Percentiles rank a stretch among this genome's conserved stretches.
These are phyloP conservation scores for Pleurotus salmoneostramineus DNA, from an alignment of 768 basidiomycete species.

Conservation along the genomic window DNA sequence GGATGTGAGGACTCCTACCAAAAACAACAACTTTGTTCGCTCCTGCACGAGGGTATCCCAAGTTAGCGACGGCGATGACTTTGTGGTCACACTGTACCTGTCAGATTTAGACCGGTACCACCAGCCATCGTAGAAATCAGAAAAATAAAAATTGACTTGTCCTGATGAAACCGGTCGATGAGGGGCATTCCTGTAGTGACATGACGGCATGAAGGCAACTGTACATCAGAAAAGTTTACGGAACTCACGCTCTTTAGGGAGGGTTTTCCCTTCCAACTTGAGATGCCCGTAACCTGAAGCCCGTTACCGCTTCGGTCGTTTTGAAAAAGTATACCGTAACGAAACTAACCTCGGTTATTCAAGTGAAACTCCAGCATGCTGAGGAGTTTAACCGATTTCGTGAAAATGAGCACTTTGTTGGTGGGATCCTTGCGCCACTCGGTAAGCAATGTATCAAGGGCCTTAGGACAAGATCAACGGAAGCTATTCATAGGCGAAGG, in stretches of 20 bases:
- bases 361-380: constrained; percentile 83
- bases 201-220: neutral
- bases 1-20: constrained; percentile 36
- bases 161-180: constrained; percentile 79
- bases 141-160: constrained; percentile 73
- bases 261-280: constrained; percentile 77
- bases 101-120: constrained; percentile 87
- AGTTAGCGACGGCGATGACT: neutral
- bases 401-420: constrained; percentile 93
- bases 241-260: constrained; percentile 58
- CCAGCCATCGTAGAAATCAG: constrained; percentile 90
- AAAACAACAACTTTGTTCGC: constrained; percentile 96
- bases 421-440: constrained; percentile 60
- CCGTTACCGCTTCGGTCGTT: neutral
- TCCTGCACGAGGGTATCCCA: constrained; percentile 27
- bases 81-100: constrained; percentile 26
- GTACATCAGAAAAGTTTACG: neutral
- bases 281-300: constrained; percentile 54
- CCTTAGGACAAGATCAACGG: constrained; percentile 33
- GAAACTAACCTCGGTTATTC: constrained; percentile 40
- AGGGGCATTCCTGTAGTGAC: constrained; percentile 66
- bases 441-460: constrained; percentile 60
- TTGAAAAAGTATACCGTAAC: neutral
- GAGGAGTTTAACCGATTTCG: constrained; percentile 86
- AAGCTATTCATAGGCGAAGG: constrained; percentile 6